phyloP scores from a whole-genome alignment of 1,284 basidiomycete species.

The Trichosporon faecale region DNA sequence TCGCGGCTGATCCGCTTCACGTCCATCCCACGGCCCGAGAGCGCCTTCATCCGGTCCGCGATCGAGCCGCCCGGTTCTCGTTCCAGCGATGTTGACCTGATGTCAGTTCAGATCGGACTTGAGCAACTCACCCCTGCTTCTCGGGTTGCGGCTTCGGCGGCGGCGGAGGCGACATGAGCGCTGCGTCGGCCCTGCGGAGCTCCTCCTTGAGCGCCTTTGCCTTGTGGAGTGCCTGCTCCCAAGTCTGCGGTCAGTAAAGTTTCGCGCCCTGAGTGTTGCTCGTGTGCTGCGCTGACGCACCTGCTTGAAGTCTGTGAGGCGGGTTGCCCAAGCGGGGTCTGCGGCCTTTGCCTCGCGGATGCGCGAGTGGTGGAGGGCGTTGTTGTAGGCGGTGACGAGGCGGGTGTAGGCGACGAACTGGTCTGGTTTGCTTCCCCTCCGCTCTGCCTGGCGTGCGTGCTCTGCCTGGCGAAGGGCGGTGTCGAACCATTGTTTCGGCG shows the following conservation, averaged over 20 bases:
- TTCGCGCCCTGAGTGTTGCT: neutral
- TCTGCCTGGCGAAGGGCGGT: constrained; percentile 41
- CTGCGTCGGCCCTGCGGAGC: constrained; percentile 22
- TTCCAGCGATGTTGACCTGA: constrained; percentile 13
- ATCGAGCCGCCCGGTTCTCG: constrained; percentile 43
- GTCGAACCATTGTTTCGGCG: constrained; percentile 46
- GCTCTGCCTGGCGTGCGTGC: constrained; percentile 42
- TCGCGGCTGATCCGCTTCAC: constrained; percentile 43
- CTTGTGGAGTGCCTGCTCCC: constrained; percentile 37
- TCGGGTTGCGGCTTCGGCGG: constrained; percentile 16
- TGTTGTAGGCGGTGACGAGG: constrained; percentile 33
- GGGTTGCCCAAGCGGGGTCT: constrained; percentile 34
- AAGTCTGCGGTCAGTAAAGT: constrained; percentile 28
- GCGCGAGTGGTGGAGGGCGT: constrained; percentile 33
- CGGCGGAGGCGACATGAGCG: constrained; percentile 13
- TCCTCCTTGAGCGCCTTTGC: constrained; percentile 42
- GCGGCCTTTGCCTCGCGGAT: constrained; percentile 30
- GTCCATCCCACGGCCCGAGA: constrained; percentile 49
- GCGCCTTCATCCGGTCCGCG: constrained; percentile 50
- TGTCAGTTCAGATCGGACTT: neutral
- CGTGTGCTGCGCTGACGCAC: constrained; percentile 35
- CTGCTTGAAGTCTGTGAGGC: constrained; percentile 43
- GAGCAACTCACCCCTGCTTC: neutral
- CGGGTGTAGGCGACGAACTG: constrained; percentile 45
- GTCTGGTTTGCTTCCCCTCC: constrained; percentile 36